phyloP scores from a whole-genome alignment of 306 rosid genomes.

The Trichosanthes truncata region DNA sequence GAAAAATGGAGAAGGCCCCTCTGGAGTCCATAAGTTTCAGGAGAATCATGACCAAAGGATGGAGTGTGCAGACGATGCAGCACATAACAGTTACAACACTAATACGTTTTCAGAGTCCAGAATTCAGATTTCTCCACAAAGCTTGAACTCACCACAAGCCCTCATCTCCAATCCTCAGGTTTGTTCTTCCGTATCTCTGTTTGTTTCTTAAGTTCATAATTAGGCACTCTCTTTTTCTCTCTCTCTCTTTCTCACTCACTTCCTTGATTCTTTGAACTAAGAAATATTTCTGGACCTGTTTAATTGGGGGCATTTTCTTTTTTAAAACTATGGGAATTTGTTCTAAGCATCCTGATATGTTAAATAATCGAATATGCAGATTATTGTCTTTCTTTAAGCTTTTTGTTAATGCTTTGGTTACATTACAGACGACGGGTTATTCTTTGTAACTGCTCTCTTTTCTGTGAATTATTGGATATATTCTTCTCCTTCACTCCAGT shows the following conservation, averaged over 20 bases:
- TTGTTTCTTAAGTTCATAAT: background rate
- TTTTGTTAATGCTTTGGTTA: slow-evolving; percentile 1
- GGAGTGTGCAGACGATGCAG: slow-evolving; percentile 15
- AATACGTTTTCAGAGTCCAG: slow-evolving; percentile 9
- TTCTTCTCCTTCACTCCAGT: background rate
- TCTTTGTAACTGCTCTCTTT: background rate
- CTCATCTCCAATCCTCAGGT: slow-evolving; percentile 33
- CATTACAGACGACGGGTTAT: background rate
- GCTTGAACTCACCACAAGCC: slow-evolving; percentile 6
- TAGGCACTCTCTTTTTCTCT: background rate
- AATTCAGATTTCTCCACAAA: slow-evolving; percentile 19
- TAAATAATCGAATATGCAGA: background rate
- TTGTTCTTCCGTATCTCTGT: slow-evolving; percentile 11
- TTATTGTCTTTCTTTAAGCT: background rate
- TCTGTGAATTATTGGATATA: background rate
- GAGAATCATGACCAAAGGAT: slow-evolving; percentile 25
- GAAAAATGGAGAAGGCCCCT: slow-evolving; percentile 34
- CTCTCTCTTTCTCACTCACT: background rate
- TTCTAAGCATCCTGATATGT: background rate
- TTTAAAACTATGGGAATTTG: background rate
- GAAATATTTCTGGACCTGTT: slow-evolving; percentile 1
- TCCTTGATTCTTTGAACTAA: background rate
- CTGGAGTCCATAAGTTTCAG: slow-evolving; percentile 26
- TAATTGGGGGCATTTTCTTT: slow-evolving; percentile 2
- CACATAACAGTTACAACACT: background rate